A percentile compares a stretch with the other conserved stretches of the same genome.
Evolutionary conservation across 139 green algal species (phyloP).

Genomic region (Closterium sp.): DNA sequence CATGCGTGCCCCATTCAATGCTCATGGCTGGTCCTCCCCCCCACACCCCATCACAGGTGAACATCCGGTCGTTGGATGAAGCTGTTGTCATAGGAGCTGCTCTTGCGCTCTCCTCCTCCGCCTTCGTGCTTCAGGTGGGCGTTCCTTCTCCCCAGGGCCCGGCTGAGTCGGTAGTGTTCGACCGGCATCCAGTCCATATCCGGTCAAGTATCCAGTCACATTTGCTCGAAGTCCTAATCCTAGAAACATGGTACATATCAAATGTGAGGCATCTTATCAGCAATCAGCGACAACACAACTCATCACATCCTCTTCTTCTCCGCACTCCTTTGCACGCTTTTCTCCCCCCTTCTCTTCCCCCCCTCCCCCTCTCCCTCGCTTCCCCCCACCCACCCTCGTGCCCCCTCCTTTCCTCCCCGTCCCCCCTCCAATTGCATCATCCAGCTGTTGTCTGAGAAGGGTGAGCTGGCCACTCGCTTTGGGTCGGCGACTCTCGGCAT

Average conservation of each 20-base stretch:
- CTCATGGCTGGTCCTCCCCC: neutral
- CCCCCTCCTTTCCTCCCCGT: neutral
- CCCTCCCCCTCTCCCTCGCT: neutral
- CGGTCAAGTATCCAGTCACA: neutral
- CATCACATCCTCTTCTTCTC: neutral
- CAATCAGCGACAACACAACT: neutral
- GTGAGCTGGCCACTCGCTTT: constrained; percentile 77
- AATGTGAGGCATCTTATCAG: neutral
- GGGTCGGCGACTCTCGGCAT: constrained; percentile 92
- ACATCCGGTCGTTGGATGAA: constrained; percentile 63
- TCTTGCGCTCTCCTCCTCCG: constrained; percentile 93
- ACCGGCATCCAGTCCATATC: neutral
- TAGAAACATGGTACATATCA: neutral
- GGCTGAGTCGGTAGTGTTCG: neutral
- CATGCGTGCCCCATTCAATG: neutral
- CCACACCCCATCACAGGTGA: constrained; percentile 22
- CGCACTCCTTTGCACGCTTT: neutral
- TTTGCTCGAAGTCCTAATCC: neutral
- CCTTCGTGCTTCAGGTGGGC: constrained; percentile 89
- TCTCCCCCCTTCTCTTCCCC: neutral
- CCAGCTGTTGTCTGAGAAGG: constrained; percentile 85
- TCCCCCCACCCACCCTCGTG: too few species aligned
- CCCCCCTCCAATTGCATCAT: neutral
- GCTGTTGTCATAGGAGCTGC: constrained; percentile 92
- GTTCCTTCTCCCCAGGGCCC: neutral